Evolutionary conservation across 176 grass and related monocot species (phyloP).

Genomic region (Lolium rigidum): DNA sequence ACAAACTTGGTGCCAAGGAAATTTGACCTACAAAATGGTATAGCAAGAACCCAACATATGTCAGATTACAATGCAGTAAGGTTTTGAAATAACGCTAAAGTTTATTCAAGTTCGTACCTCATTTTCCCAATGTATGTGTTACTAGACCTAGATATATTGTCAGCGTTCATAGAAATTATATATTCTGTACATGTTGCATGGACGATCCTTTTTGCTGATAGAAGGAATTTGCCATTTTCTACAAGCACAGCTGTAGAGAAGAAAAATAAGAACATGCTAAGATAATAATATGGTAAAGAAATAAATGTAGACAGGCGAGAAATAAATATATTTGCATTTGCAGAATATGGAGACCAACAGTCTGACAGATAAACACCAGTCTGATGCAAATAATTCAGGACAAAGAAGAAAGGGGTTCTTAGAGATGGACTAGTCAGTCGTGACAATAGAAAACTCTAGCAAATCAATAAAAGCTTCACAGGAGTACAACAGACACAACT

Average conservation of each 20-base stretch:
- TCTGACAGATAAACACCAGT: conserved; percentile 12
- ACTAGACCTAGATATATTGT: conserved; percentile 66
- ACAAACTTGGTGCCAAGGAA: conserved; percentile 87
- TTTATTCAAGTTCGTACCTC: conserved; percentile 51
- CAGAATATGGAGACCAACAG: conserved; percentile 2
- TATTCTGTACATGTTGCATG: conserved; percentile 84
- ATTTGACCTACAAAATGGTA: conserved; percentile 69
- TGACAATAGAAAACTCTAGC: conserved; percentile 10
- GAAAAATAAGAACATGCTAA: conserved; percentile 26
- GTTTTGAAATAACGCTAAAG: conserved; percentile 21
- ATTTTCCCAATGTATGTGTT: conserved; percentile 81
- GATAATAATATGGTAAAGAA: neutral
- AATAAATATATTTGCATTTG: neutral
- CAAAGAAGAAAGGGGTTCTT: conserved; percentile 4
- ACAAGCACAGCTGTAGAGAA: conserved; percentile 66
- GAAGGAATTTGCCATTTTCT: conserved; percentile 88
- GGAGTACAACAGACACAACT: neutral
- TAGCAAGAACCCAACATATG: conserved; percentile 16
- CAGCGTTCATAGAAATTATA: conserved; percentile 69
- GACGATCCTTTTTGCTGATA: conserved; percentile 83
- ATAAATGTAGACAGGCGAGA: conserved; percentile 6
- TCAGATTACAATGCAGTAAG: conserved; percentile 30
- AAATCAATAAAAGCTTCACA: conserved; percentile 2
- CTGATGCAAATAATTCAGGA: neutral
- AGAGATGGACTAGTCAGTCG: conserved; percentile 3